These are phyloP conservation scores for Aspergillus flavus DNA, from an alignment of 2,329 filamentous ascomycete genomes.

Conservation along the genomic window DNA sequence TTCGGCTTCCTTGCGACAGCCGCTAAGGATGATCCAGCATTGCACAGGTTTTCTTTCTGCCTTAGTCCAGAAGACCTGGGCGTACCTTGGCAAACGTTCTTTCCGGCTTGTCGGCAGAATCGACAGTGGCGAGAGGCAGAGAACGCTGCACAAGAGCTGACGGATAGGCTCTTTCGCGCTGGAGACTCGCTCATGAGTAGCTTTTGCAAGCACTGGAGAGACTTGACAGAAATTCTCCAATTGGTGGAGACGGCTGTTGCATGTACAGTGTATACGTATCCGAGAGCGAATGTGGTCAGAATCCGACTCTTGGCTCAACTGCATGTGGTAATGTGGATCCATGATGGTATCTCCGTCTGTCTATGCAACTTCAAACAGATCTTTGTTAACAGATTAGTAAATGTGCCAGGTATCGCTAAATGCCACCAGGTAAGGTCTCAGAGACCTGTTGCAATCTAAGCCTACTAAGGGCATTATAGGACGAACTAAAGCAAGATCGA, in stretches of 20 bases:
- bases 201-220: background rate
- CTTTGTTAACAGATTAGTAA: background rate
- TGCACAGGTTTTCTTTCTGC: background rate
- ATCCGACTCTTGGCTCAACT: background rate
- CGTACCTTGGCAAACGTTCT: background rate
- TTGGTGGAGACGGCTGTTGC: background rate
- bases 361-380: too few species aligned
- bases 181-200: background rate
- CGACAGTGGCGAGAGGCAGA: background rate
- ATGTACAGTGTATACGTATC: background rate
- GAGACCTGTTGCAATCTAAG: background rate
- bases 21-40: background rate
- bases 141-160: background rate
- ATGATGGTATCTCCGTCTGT: background rate
- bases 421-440: background rate
- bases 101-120: constrained; percentile 1
- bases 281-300: background rate
- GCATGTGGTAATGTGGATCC: background rate
- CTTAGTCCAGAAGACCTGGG: background rate
- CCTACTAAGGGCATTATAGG: background rate
- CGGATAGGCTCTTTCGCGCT: background rate
- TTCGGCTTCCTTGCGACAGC: background rate
- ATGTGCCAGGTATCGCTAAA: background rate
- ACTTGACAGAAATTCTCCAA: background rate
- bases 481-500: background rate